Percentiles rank a stretch among this genome's conserved stretches.
phyloP scores from a whole-genome alignment of 176 grass and related monocot genomes.

The Rhipidocladum racemiflorum region DNA sequence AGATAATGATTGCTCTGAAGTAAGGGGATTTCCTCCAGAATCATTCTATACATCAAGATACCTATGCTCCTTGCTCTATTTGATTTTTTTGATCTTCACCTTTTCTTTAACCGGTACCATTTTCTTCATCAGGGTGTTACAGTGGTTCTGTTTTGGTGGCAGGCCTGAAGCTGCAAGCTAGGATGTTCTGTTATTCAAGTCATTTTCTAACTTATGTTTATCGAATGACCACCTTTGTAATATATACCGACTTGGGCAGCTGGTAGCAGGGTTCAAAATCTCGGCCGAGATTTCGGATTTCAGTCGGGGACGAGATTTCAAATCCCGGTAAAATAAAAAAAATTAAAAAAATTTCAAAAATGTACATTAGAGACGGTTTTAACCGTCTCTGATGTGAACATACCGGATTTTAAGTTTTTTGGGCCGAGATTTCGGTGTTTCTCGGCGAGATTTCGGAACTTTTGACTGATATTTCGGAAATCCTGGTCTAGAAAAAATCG shows the following conservation, averaged over 20 bases:
- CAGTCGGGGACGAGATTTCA: no score
- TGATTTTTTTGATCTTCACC: neutral
- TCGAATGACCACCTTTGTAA: slow-evolving; percentile 6
- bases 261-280: no score
- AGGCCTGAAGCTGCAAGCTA: neutral
- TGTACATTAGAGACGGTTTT: no score
- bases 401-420: no score
- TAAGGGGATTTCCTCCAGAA: slow-evolving; percentile 15
- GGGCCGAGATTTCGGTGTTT: no score
- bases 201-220: neutral
- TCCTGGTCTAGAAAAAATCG: no score
- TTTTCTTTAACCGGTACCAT: neutral
- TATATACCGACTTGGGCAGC: neutral
- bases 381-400: no score
- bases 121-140: slow-evolving; percentile 28
- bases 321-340: no score
- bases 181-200: neutral
- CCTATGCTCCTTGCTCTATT: neutral
- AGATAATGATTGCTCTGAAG: slow-evolving; percentile 7
- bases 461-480: no score
- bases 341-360: no score
- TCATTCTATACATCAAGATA: neutral
- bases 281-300: no score
- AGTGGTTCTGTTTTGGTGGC: neutral
- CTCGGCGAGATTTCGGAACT: no score